Percentiles rank a stretch among this genome's conserved stretches.
phyloP scores from a whole-genome alignment of 495 filamentous ascomycete species.

The Diplogelasinospora grovesii region DNA sequence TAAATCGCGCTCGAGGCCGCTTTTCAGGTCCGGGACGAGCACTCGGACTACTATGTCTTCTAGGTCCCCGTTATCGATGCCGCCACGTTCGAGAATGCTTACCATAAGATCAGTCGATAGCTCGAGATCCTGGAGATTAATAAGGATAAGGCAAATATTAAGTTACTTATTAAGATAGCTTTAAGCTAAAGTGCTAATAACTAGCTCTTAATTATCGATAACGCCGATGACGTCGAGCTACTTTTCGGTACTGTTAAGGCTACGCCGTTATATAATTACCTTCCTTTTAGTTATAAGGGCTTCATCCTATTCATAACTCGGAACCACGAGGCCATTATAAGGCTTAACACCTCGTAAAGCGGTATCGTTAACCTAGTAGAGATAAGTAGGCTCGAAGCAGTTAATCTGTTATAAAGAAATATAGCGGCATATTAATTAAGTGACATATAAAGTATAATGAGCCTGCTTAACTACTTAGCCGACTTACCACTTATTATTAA shows the following conservation, averaged over 20 bases:
- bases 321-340: conserved; percentile 18
- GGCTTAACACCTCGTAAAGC: conserved; percentile 4
- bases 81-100: conserved; percentile 36
- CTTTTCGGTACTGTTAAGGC: too few relatives aligned
- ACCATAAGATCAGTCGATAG: conserved; percentile 32
- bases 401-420: conserved; percentile 9
- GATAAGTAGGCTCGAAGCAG: conserved; percentile 25
- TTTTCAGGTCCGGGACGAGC: conserved; percentile 30
- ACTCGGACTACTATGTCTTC: conserved; percentile 36
- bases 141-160: conserved; percentile 27
- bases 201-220: conserved; percentile 49
- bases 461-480: conserved; percentile 32
- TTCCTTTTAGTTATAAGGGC: conserved; percentile 31
- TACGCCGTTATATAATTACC: conserved; percentile 13
- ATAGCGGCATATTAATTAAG: conserved; percentile 10
- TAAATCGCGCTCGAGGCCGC: conserved; percentile 49
- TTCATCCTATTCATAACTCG: conserved; percentile 38
- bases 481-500: conserved; percentile 40
- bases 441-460: conserved; percentile 5
- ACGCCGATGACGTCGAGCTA: too few relatives aligned
- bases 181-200: conserved; percentile 24
- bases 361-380: conserved; percentile 14
- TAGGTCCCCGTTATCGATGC: conserved; percentile 37
- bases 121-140: conserved; percentile 25
- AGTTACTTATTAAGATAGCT: conserved; percentile 28